A percentile compares a stretch with the other conserved stretches of the same genome.
Evolutionary conservation across 2,329 filamentous ascomycete genomes (phyloP).

Genomic region (Diaporthe eres): DNA sequence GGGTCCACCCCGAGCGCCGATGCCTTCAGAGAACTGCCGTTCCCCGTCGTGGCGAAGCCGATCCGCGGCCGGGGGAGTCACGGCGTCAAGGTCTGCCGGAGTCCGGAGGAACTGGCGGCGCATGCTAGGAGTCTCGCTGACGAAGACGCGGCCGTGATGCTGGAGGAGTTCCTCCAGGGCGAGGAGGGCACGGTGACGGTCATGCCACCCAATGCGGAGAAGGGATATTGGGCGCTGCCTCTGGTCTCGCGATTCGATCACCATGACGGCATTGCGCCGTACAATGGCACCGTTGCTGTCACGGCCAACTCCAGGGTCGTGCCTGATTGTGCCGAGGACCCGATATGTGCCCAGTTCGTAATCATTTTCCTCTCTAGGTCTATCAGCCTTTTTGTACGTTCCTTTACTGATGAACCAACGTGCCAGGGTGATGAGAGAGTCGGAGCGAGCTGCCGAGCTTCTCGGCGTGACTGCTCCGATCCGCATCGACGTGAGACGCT

Average conservation of each 20-base stretch:
- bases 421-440: conserved; percentile 52
- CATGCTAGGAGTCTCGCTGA: conserved; percentile 54
- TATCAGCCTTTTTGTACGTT: background rate
- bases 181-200: conserved; percentile 66
- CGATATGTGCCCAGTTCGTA: conserved; percentile 3
- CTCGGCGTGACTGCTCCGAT: conserved; percentile 60
- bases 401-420: background rate
- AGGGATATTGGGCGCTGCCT: conserved; percentile 59
- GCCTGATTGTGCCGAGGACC: conserved; percentile 23
- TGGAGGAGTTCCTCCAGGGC: conserved; percentile 63
- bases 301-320: conserved; percentile 61
- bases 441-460: conserved; percentile 55
- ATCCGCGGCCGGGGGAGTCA: conserved; percentile 63
- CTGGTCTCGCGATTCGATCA: conserved; percentile 64
- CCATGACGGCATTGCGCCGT: conserved; percentile 61
- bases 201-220: conserved; percentile 59
- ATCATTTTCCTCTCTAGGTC: background rate
- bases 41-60: conserved; percentile 63
- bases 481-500: conserved; percentile 58
- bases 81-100: conserved; percentile 62
- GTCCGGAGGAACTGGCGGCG: conserved; percentile 47
- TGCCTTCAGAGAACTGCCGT: conserved; percentile 21
- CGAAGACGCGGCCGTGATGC: conserved; percentile 56
- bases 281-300: conserved; percentile 63
- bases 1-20: background rate